Evolutionary conservation across 805 yeast species (phyloP).

Genomic region (Schizosaccharomyces pombe): DNA sequence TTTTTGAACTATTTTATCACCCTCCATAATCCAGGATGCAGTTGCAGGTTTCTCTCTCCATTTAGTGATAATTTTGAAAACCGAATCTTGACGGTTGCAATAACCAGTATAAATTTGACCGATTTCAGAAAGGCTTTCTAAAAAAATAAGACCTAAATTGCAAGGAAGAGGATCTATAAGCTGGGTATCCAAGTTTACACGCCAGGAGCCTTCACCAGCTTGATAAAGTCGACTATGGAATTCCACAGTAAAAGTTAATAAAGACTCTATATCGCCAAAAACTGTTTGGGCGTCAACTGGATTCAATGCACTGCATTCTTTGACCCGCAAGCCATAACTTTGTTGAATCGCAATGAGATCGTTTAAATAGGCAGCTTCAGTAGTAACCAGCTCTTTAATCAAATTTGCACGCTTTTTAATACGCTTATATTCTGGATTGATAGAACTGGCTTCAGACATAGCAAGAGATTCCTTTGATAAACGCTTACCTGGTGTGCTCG

Average conservation of each 20-base stretch:
- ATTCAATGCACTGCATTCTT: slow-evolving; percentile 14
- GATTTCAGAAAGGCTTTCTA: slow-evolving; percentile 13
- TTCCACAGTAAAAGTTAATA: slow-evolving; percentile 14
- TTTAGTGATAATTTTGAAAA: slow-evolving; percentile 13
- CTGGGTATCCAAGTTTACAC: neutral
- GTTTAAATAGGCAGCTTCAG: slow-evolving; percentile 18
- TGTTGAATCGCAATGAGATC: slow-evolving; percentile 18
- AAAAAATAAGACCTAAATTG: neutral
- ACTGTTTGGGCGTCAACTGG: slow-evolving; percentile 15
- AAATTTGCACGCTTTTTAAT: slow-evolving; percentile 13
- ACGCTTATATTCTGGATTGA: neutral
- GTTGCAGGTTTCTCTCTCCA: slow-evolving; percentile 12
- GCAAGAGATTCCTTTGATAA: no score
- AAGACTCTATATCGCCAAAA: slow-evolving; percentile 14
- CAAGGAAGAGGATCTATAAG: neutral
- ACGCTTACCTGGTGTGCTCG: no score
- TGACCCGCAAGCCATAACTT: slow-evolving; percentile 11
- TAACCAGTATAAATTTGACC: slow-evolving; percentile 17
- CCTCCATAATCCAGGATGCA: slow-evolving; percentile 17
- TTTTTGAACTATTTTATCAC: slow-evolving; percentile 13
- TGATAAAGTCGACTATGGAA: slow-evolving; percentile 11
- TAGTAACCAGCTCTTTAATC: slow-evolving; percentile 18
- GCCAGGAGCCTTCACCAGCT: slow-evolving; percentile 6
- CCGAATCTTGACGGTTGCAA: slow-evolving; percentile 14
- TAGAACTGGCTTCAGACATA: neutral